Base-by-base conservation (phyloP, 148 eudicot genomes). In the Spergularia marina region DNA sequence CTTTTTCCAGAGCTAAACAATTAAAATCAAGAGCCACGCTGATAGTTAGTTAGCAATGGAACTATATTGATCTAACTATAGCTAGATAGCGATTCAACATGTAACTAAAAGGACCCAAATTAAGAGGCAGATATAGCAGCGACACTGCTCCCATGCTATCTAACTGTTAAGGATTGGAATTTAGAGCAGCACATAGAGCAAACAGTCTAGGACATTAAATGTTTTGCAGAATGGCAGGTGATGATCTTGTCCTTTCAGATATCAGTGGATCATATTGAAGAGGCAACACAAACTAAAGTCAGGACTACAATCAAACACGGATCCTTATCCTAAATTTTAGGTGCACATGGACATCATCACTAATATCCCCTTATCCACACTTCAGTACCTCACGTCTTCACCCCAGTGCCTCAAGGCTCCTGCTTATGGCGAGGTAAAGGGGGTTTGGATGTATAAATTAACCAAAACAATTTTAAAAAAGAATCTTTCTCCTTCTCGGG, bases 291-390 rank as follows among this genome's bases (percentile, higher is more conserved):
- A 15, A 66, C n/a, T 14, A 44, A 25, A 6, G 30, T 14, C 44
- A 10, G 7, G 52, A 66, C 21, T 41, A 36, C 51, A 21, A 66
- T 66, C n/a, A 13, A 20, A 68, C 52, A 68, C 20, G 57, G 16
- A 21, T 68, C 57, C 72, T 49, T 56, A 23, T 49, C 56, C 72
- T 68, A 68, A 68, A 18, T 51, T 68, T 68, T 51, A 58, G 72
- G 72, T 47, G 70, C 15, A 44, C 58, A 51, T 20, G 1, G 18
- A 68, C 21, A 56, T 68, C 36, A 52, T 68, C 49, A 68, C 56
- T 49, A 20, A 20, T 68, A 25, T 68, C 51, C n/a, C 69, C 57
- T 44, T 44, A 44, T 44, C 49, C 49, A 44, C 49, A 44, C 49
- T 0, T 44, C 72, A 68, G 14, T n/a, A 68, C 72, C 49, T 59